Conservation (phyloP, 2,329 filamentous ascomycete species). For the Pyrenochaeta sp. region DNA sequence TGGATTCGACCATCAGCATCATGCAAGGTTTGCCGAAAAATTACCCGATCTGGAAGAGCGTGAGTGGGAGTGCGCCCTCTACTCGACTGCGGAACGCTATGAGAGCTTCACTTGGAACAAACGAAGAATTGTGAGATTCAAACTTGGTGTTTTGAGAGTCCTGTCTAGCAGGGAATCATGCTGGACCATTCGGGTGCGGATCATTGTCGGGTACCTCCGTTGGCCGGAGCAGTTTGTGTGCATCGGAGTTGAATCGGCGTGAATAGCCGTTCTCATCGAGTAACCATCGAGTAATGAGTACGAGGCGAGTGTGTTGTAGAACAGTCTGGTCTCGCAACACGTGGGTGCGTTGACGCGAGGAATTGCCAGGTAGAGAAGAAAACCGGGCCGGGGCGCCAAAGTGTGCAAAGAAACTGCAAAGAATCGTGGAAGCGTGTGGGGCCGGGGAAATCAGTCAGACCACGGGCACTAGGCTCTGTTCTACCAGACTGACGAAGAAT, state of each 20-base stretch:
- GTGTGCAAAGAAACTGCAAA: conserved; percentile 33
- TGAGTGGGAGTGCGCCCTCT: conserved; percentile 8
- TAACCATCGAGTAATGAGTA: conserved; percentile 35
- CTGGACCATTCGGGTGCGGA: conserved; percentile 10
- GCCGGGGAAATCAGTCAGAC: conserved; percentile 25
- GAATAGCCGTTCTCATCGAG: conserved; percentile 24
- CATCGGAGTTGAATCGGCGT: conserved; percentile 12
- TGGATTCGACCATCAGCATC: conserved; percentile 3
- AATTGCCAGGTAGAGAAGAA: conserved; percentile 17
- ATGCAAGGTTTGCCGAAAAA: conserved; percentile 30
- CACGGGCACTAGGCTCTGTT: conserved; percentile 20
- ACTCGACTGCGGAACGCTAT: conserved; percentile 12
- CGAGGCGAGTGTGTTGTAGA: conserved; percentile 15
- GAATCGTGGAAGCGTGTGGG: conserved; percentile 33
- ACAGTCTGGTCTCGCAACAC: conserved; percentile 41
- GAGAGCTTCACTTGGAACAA: conserved; percentile 23
- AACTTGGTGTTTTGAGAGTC: conserved; percentile 17
- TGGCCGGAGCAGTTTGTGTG: conserved; percentile 9
- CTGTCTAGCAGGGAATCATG: neutral
- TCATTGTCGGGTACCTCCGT: conserved; percentile 20
- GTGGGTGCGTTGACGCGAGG: conserved; percentile 37
- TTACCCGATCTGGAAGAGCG: conserved; percentile 26
- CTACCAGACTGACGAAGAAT: conserved; percentile 25
- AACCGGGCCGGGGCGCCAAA: conserved; percentile 27
- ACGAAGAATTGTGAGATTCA: conserved; percentile 37